Conservation (phyloP, 2,329 filamentous ascomycete genomes). For the Didymellaceae sp. region DNA sequence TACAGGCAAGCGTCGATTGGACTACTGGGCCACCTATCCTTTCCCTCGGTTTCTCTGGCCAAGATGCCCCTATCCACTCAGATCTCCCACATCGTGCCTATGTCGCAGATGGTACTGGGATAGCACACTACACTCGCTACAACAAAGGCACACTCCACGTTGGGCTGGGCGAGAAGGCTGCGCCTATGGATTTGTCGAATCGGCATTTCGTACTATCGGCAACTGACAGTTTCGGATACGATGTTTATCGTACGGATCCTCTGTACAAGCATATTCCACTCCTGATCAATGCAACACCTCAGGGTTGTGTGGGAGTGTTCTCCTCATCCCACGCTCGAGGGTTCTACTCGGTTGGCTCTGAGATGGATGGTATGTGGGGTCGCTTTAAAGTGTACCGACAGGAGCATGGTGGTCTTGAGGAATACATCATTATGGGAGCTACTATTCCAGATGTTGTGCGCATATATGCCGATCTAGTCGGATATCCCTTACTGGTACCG, state of each 20-base stretch:
- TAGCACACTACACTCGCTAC: constrained; percentile 70
- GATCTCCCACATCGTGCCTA: constrained; percentile 73
- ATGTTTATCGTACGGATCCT: constrained; percentile 72
- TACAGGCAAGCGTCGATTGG: constrained; percentile 67
- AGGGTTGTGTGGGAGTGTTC: constrained; percentile 71
- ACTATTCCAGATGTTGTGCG: constrained; percentile 71
- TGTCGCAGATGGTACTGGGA: constrained; percentile 64
- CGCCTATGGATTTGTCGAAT: constrained; percentile 74
- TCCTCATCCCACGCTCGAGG: constrained; percentile 71
- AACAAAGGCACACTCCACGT: constrained; percentile 69
- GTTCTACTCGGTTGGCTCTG: constrained; percentile 70
- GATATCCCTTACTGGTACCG: constrained; percentile 71
- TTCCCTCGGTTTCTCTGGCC: constrained; percentile 59
- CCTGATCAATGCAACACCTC: constrained; percentile 69
- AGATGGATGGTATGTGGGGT: constrained; percentile 79
- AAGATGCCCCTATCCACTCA: constrained; percentile 62
- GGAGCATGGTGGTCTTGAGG: constrained; percentile 73
- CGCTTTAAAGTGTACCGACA: constrained; percentile 77
- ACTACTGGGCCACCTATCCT: constrained; percentile 61
- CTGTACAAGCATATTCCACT: constrained; percentile 79
- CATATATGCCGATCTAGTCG: constrained; percentile 71
- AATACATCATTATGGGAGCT: constrained; percentile 71
- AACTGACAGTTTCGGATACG: constrained; percentile 76
- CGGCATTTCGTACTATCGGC: constrained; percentile 71
- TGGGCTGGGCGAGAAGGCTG: constrained; percentile 74